phyloP scores from a whole-genome alignment of 768 basidiomycete genomes.

The Cyathus striatus region DNA sequence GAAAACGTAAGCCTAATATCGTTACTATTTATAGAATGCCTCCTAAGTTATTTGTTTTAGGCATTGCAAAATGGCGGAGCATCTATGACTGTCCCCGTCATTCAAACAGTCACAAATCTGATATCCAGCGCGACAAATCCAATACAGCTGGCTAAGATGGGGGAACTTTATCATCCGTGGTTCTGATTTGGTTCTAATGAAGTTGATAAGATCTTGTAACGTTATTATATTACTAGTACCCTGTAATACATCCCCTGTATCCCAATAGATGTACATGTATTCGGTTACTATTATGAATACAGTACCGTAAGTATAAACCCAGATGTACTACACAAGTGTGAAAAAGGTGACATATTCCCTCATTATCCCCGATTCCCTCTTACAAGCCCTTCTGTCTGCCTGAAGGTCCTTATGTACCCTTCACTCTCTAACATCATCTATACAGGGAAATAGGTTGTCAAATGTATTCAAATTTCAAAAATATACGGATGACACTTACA shows the following conservation, averaged over 20 bases:
- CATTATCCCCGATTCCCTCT: conserved; percentile 32
- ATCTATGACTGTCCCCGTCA: conserved; percentile 45
- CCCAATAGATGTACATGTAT: no score
- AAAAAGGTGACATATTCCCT: no score
- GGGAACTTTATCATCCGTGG: conserved; percentile 84
- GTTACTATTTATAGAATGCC: no score
- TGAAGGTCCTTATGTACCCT: conserved; percentile 58
- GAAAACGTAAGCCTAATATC: conserved; percentile 53
- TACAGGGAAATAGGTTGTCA: conserved; percentile 1
- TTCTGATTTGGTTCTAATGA: conserved; percentile 40
- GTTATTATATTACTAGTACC: no score
- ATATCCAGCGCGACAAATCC: conserved; percentile 87
- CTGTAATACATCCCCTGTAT: no score
- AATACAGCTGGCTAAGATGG: conserved; percentile 77
- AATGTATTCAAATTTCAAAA: no score
- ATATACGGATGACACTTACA: conserved; percentile 39
- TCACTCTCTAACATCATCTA: conserved; percentile 80
- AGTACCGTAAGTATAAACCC: no score
- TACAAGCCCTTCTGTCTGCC: conserved; percentile 72
- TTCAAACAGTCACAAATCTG: conserved; percentile 78
- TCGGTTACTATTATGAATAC: no score
- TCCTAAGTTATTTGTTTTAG: conserved; percentile 8
- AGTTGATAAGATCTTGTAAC: no score
- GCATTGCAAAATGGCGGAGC: conserved; percentile 31
- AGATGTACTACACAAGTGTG: no score